Base-by-base conservation (phyloP, 192 early-diverging fungal species). In the Podila epicladia region DNA sequence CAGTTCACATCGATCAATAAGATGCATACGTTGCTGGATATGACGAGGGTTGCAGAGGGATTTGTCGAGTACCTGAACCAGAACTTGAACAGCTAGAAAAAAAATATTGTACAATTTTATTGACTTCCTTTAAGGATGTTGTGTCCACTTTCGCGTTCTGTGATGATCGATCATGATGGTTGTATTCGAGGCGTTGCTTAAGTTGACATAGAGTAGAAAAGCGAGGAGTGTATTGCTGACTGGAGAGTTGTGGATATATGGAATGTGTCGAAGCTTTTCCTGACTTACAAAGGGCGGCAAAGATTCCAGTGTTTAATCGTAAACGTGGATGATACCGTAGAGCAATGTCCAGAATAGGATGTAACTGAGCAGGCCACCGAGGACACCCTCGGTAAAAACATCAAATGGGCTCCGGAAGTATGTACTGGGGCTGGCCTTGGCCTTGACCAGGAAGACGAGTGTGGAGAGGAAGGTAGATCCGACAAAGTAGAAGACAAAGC, bases 31-130 rank as follows among this genome's bases (percentile, higher is more conserved):
- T 67, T 92, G 29, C 73, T 93, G 53, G 89, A 93, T 73, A 86
- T 95, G 62, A 89, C 85, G 38, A 86, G 88, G 45, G 91, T 97
- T 55, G 91, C 91, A 0, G 91, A 95, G 41, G 85, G 90, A 29
- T 99, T 99, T 93, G 94, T 94, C 26, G 92, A 96, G 49, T 99
- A 96, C 79, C 74, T 99, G 62, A 98, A 96, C 72, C 93, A 93
- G 28, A 98, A 94, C 78, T 71, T 97, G 29, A 82, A 82, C 33
- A 49, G 22, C 5, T 78, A 85, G 32, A 45, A 45, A 15, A 45
- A 15, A 41, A 45, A 41, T 64, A 41, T 20, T 55, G 53, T 55
- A 55, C 53, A 55, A 24, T 55, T 55, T 55, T 26, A 24, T 55
- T 55, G 24, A 22, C 24, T 55, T 26, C n/a, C 20, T n/a, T 5